Evolutionary conservation across 176 grass and related monocot species (phyloP), one percentile per base, ranked within the genome.

Genomic region (Urochloa ruziziensis): DNA sequence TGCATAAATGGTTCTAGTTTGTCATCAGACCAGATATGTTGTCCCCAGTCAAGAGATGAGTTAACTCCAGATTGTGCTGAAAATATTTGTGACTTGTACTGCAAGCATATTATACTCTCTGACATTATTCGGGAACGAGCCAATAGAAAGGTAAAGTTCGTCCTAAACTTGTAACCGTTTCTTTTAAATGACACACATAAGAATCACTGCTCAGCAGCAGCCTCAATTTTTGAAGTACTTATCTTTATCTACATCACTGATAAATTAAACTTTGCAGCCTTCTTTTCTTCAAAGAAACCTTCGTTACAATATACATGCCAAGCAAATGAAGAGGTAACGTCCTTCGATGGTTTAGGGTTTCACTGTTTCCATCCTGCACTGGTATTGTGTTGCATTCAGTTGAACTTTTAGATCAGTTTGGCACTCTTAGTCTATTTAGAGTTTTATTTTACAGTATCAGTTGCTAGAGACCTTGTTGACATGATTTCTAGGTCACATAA

Each of bases 201-300:
- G 37, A 34, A 65, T 67, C n/a, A 39, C 63, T 3, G 25, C 25
- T 63, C 19, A 17, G 13, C 43, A 30, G 15, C 32, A 66, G 23
- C 61, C 51, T 47, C 21, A 24, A 80, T 71, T 62, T 15, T 77
- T 47, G 19, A 47, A 62, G 33, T 64, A 43, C 10, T n/a, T n/a
- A n/a, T n/a, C n/a, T n/a, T 34, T 53, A 84, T 78, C 62, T 81
- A 17, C 79, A 52, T 60, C 59, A 85, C 62, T 67, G 66, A 80
- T 23, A 52, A 30, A 54, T 82, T 51, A 40, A 65, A 73, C 74
- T 82, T 60, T 94, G 80, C 88, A 98, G 95, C 95, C 95, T 21
- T 74, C 42, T 69, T 93, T 89, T 82, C 92, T 94, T 91, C 92
- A 91, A 83, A 94, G 95, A 91, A 81, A 79, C 61, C 91, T 98